Percentiles rank a stretch among this genome's conserved stretches.
phyloP scores from a whole-genome alignment of 768 basidiomycete species.

The Pulveroboletus sp. region DNA sequence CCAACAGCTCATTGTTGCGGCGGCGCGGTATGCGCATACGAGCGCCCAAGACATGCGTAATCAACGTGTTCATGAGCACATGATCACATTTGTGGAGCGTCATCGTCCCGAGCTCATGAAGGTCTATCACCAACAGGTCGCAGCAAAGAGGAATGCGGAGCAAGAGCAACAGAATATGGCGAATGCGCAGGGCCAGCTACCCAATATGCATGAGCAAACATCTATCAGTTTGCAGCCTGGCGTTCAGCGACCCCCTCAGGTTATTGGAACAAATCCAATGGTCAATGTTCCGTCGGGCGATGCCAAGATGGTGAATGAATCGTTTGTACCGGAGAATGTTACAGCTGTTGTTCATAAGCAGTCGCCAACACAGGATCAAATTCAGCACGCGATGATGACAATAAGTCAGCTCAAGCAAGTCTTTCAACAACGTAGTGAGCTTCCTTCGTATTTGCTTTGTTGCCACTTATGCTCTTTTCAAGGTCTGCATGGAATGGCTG shows the following conservation, averaged over 20 bases:
- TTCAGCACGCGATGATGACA: constrained; percentile 25
- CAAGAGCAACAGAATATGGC: constrained; percentile 21
- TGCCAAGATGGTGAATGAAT: constrained; percentile 13
- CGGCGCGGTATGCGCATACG: constrained; percentile 45
- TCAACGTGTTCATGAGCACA: constrained; percentile 42
- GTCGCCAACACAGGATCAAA: constrained; percentile 30
- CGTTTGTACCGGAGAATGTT: constrained; percentile 6
- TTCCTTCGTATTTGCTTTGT: constrained; percentile 7
- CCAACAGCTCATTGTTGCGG: constrained; percentile 37
- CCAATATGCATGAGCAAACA: constrained; percentile 21
- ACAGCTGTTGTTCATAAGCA: constrained; percentile 4
- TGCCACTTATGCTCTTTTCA: constrained; percentile 6
- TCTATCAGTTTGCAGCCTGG: constrained; percentile 9
- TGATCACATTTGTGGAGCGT: constrained; percentile 54
- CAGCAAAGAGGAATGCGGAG: constrained; percentile 19
- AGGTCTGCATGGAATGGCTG: constrained; percentile 35
- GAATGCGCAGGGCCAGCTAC: constrained; percentile 14
- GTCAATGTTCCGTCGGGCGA: constrained; percentile 13
- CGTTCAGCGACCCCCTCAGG: constrained; percentile 15
- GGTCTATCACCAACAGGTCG: constrained; percentile 24
- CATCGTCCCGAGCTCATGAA: constrained; percentile 37
- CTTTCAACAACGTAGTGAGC: constrained; percentile 31
- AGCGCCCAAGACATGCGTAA: constrained; percentile 49
- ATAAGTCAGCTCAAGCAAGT: constrained; percentile 33
- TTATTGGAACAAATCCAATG: constrained; percentile 9